Evolutionary conservation across 495 filamentous ascomycete genomes (phyloP), one percentile per base, ranked within the genome.

Genomic region (Hypoxylon crocopeplum): DNA sequence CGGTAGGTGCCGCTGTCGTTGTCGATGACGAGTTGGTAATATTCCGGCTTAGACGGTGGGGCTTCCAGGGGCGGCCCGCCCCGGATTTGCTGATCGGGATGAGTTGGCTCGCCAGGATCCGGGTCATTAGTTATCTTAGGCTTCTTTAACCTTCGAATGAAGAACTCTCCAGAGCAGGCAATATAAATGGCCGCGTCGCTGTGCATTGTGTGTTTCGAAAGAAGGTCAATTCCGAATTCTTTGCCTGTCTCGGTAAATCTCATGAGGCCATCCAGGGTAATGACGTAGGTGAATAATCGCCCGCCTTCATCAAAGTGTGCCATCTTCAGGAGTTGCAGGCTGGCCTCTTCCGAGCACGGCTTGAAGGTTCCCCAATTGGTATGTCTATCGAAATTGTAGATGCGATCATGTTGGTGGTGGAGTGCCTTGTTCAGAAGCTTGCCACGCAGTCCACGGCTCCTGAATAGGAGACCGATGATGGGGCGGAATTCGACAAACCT

Each of bases 151-250:
- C 87, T 84, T 3, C 92, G 83, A 51, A 98, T 80, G 70, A 96
- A 95, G 71, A 98, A 98, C 71, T 98, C 93, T 12, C 93, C 93
- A 3, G 88, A 88, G 69, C 87, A 97, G 2, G 92, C 92, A 53
- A 98, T 88, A 69, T 96, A 95, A 15, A 88, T 88, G 12, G 86
- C 87, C 3, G 95, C 92, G 72, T 96, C 86, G 67, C 88, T 92
- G 67, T 98, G 93, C 88, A 98, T 92, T 24, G 89, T 95, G 70
- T 98, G 93, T 69, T 98, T 98, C 63, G 85, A 89, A 50, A 98
- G 73, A 53, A 98, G 71, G 67, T 97, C 93, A 50, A 98, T 90
- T 22, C 92, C 90, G 50, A 97, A 96, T 68, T 97, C 92, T 55
- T 93, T 91, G 6, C 93, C 93, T 0, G 93, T 98, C 70, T 96